Evolutionary conservation across 2,329 filamentous ascomycete species (phyloP).

Genomic region (Alternaria consortialis): DNA sequence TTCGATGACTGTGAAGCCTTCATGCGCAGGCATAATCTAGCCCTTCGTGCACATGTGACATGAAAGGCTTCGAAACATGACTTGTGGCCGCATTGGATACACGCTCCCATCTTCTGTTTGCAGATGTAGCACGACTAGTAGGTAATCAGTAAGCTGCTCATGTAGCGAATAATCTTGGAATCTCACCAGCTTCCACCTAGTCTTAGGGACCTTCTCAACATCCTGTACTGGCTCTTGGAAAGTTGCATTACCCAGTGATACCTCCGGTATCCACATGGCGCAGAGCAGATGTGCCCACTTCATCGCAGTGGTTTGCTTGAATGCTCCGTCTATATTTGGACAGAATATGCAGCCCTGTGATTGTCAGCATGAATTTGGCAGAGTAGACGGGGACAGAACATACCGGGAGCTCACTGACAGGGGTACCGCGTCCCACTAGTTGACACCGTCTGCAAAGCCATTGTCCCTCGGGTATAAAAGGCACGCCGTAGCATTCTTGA

Average conservation of each 20-base stretch:
- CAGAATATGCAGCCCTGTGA: constrained; percentile 83
- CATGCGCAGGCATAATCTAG: constrained; percentile 92
- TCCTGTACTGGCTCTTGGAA: constrained; percentile 99
- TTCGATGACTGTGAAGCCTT: constrained; percentile 85
- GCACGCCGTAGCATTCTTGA: constrained; percentile 98
- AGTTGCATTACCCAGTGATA: constrained; percentile 92
- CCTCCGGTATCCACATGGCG: constrained; percentile 98
- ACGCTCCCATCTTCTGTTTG: constrained; percentile 96
- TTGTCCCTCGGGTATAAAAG: constrained; percentile 97
- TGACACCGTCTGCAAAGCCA: constrained; percentile 98
- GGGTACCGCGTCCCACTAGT: constrained; percentile 88
- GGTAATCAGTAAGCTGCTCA: constrained; percentile 22
- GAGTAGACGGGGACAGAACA: constrained; percentile 13
- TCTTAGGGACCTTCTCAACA: constrained; percentile 95
- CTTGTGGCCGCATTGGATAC: constrained; percentile 98
- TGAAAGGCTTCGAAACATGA: constrained; percentile 97
- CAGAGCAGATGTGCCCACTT: constrained; percentile 98
- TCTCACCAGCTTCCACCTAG: constrained; percentile 80
- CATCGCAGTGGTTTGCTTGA: constrained; percentile 95
- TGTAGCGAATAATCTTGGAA: constrained; percentile 9
- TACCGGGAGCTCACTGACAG: constrained; percentile 65
- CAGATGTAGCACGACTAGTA: constrained; percentile 86
- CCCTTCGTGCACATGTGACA: constrained; percentile 90
- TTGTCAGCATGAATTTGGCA: constrained; percentile 27
- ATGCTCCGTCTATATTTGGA: constrained; percentile 95